Base-by-base conservation (phyloP, 495 filamentous ascomycete species). In the Baudoinia panamericana region DNA sequence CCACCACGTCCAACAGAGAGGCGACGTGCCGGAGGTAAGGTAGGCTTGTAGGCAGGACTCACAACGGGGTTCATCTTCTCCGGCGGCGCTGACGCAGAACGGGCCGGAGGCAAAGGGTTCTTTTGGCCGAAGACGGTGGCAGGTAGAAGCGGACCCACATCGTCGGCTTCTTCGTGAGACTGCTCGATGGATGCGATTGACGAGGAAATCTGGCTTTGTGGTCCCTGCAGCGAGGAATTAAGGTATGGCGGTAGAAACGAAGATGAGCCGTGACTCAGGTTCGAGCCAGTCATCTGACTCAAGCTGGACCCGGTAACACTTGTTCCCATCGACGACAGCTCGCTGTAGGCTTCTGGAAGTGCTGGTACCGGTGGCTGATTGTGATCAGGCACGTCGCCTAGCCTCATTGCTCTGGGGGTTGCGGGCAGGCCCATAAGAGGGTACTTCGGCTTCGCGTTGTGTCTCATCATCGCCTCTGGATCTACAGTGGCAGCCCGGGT, bases 371-470 rank as follows among this genome's bases (percentile, higher is more conserved):
- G 68, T 20, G 76, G 76, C 30, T 73, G n/a, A n/a, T n/a, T n/a
- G n/a, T n/a, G n/a, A n/a, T n/a, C n/a, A n/a, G n/a, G n/a, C n/a
- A n/a, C n/a, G n/a, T n/a, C n/a, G n/a, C n/a, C n/a, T n/a, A n/a
- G n/a, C 19, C 80, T 72, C 84, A 92, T 90, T 2, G 84, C 83
- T 61, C 78, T 69, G 16, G 85, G 84, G 5, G 84, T 92, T 3
- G 84, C 81, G 29, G 85, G 83, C 1, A 93, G 67, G 2, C 85
- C 84, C 39, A 85, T 66, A 6, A 48, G 60, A 8, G 45, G 15
- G 45, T 30, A 2, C 22, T 18, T 17, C 27, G 19, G 11, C 11
- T 22, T 10, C 10, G 13, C 6, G 5, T 23, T 5, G 17, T 8
- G 21, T 47, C 37, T 38, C 18, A 44, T 18, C 52, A 55, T 53